These are phyloP conservation scores for Leptomonas pyrrhocoris DNA, from an alignment of 208 protist species.

Conservation along the genomic window DNA sequence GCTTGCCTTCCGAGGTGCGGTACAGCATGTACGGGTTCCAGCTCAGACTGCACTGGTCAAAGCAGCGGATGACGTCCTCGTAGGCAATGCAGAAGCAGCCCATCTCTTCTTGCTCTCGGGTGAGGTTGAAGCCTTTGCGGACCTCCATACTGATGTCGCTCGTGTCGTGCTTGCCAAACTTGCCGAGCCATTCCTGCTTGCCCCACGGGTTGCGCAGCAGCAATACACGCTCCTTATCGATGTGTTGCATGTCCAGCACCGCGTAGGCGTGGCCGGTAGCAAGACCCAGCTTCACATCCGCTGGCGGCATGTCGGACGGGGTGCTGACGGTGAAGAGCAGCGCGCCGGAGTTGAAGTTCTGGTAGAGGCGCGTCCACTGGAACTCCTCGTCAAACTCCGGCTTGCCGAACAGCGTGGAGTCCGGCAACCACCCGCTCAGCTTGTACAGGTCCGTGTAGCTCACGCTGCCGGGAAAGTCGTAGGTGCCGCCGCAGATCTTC, in stretches of 20 bases:
- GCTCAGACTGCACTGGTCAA: slow-evolving; percentile 69
- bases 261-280: slow-evolving; percentile 73
- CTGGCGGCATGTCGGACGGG: slow-evolving; percentile 20
- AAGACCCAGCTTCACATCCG: slow-evolving; percentile 44
- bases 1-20: slow-evolving; percentile 50
- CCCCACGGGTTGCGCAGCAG: slow-evolving; percentile 86
- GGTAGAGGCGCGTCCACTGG: slow-evolving; percentile 75
- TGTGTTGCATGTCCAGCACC: slow-evolving; percentile 66
- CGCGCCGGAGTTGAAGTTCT: slow-evolving; percentile 58
- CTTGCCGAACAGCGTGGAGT: slow-evolving; percentile 44
- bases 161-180: slow-evolving; percentile 59
- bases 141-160: slow-evolving; percentile 41
- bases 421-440: slow-evolving; percentile 88
- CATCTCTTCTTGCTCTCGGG: slow-evolving; percentile 43
- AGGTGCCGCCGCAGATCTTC: slow-evolving; percentile 86
- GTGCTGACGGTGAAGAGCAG: slow-evolving; percentile 79
- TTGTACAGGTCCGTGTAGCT: slow-evolving; percentile 89
- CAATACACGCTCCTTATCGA: slow-evolving; percentile 53
- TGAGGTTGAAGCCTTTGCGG: slow-evolving; percentile 53
- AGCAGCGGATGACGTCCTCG: slow-evolving; percentile 66
- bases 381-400: slow-evolving; percentile 64
- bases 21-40: slow-evolving; percentile 92
- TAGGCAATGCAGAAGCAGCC: slow-evolving; percentile 90
- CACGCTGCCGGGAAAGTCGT: slow-evolving; percentile 85
- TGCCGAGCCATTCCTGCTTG: slow-evolving; percentile 60